Evolutionary conservation across 768 basidiomycete genomes (phyloP).

Genomic region (Candolleomyces efflorescens): DNA sequence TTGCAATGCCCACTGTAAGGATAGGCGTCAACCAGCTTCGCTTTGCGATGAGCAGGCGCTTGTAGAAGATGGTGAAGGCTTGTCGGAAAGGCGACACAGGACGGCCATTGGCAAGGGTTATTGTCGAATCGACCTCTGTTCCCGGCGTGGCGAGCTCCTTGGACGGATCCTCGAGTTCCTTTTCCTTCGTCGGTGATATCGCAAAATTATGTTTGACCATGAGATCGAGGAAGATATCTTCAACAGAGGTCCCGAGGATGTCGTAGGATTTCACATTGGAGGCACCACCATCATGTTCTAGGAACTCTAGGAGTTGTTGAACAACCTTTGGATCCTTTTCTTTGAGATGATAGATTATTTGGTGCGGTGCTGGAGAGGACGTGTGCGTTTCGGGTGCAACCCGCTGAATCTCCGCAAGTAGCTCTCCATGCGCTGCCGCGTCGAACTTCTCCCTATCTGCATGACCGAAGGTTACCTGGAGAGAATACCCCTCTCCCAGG

Average conservation of each 20-base stretch:
- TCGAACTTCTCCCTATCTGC: slow-evolving; percentile 23
- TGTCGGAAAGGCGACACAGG: slow-evolving; percentile 55
- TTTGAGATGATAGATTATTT: slow-evolving; percentile 53
- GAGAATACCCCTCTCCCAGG: slow-evolving; percentile 68
- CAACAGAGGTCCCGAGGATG: slow-evolving; percentile 69
- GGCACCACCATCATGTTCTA: slow-evolving; percentile 40
- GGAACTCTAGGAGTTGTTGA: slow-evolving; percentile 47
- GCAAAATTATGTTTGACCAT: slow-evolving; percentile 46
- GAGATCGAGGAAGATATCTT: slow-evolving; percentile 75
- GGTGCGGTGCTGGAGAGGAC: slow-evolving; percentile 37
- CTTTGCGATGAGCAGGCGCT: slow-evolving; percentile 58
- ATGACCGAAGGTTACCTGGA: slow-evolving; percentile 47
- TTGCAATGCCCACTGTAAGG: slow-evolving; percentile 47
- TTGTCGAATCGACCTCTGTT: slow-evolving; percentile 14
- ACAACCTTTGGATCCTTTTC: slow-evolving; percentile 54
- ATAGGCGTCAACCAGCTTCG: slow-evolving; percentile 67
- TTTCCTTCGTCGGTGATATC: slow-evolving; percentile 7
- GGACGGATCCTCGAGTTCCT: slow-evolving; percentile 16
- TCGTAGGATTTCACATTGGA: slow-evolving; percentile 53
- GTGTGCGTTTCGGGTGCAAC: slow-evolving; percentile 43
- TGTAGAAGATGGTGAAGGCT: slow-evolving; percentile 69
- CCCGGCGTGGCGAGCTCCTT: slow-evolving; percentile 17
- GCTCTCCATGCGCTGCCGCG: slow-evolving; percentile 19
- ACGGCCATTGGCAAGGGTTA: slow-evolving; percentile 49
- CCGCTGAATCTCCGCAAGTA: slow-evolving; percentile 39